phyloP scores from a whole-genome alignment of 441 rosid species.

The Pelargonium australe region DNA sequence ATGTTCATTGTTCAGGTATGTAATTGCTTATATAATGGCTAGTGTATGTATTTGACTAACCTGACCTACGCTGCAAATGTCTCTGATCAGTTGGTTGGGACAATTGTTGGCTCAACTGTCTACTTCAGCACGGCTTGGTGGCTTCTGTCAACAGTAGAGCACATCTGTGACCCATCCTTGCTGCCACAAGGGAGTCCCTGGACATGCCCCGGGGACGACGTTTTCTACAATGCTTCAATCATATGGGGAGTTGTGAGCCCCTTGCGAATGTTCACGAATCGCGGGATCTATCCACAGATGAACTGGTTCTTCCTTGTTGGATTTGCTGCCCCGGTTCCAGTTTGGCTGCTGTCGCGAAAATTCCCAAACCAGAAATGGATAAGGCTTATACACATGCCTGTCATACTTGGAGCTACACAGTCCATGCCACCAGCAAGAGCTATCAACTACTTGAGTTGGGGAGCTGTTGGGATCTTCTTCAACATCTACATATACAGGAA shows the following conservation, averaged over 20 bases:
- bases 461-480: slow-evolving; percentile 1
- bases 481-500: neutral
- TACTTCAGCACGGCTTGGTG: slow-evolving; percentile 5
- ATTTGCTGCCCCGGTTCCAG: neutral
- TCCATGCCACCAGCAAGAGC: neutral
- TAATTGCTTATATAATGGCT: too few species aligned
- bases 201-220: neutral
- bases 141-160: neutral
- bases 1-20: slow-evolving; percentile 17
- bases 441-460: neutral
- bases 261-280: neutral
- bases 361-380: neutral
- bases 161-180: neutral
- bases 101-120: neutral
- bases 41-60: too few species aligned
- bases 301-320: slow-evolving; percentile 2
- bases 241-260: slow-evolving; percentile 7
- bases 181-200: neutral
- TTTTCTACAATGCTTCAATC: neutral
- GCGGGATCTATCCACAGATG: neutral
- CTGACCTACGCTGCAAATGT: neutral
- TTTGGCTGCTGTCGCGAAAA: neutral
- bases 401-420: neutral
- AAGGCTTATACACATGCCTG: neutral
- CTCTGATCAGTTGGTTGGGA: slow-evolving; percentile 1